These are phyloP conservation scores for Phaeotremella fagi DNA, from an alignment of 768 basidiomycete genomes.

Conservation along the genomic window DNA sequence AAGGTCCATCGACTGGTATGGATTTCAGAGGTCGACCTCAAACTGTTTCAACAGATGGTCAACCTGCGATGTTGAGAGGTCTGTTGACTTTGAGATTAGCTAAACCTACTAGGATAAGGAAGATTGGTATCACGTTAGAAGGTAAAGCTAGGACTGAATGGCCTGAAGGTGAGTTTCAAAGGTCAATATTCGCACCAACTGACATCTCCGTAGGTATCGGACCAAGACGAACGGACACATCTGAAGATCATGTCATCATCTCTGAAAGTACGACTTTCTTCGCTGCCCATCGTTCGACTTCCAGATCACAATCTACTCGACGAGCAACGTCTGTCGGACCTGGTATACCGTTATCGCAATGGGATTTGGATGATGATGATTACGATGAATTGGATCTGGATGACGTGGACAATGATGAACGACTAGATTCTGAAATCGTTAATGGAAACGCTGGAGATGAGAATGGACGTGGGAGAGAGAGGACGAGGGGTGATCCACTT, in stretches of 20 bases:
- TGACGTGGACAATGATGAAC: slow-evolving; percentile 16
- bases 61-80: slow-evolving; percentile 61
- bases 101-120: slow-evolving; percentile 79
- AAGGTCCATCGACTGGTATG: slow-evolving; percentile 49
- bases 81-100: slow-evolving; percentile 60
- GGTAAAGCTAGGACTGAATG: slow-evolving; percentile 70
- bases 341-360: slow-evolving; percentile 25
- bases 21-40: slow-evolving; percentile 47
- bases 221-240: slow-evolving; percentile 66
- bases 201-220: slow-evolving; percentile 56
- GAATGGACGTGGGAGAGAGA: slow-evolving; percentile 11
- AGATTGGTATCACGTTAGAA: slow-evolving; percentile 73
- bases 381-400: slow-evolving; percentile 25
- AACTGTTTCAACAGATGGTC: slow-evolving; percentile 49
- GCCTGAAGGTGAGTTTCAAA: slow-evolving; percentile 67
- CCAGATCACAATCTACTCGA: slow-evolving; percentile 48
- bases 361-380: slow-evolving; percentile 17
- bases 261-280: slow-evolving; percentile 70
- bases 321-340: slow-evolving; percentile 57
- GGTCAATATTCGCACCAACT: background rate
- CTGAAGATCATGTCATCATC: slow-evolving; percentile 71
- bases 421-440: slow-evolving; percentile 11
- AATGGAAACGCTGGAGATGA: background rate
- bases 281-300: slow-evolving; percentile 51
- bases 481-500: slow-evolving; percentile 6